Percentiles rank a stretch among this genome's conserved stretches.
phyloP scores from a whole-genome alignment of 345 rosid species.

The Carallia pectinifolia region DNA sequence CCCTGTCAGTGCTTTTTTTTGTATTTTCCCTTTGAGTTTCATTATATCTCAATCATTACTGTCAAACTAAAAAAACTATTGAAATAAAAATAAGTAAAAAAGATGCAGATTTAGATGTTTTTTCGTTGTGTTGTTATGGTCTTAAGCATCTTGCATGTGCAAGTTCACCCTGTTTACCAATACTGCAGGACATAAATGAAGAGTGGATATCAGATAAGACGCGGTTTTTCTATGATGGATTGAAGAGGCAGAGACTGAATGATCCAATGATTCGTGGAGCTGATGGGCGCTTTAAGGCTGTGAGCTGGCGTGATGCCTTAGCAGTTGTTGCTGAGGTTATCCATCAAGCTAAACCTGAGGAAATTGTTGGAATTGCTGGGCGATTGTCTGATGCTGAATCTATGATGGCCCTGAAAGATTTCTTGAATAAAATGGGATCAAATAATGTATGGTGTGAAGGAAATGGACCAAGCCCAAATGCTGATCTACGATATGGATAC shows the following conservation, averaged over 20 bases:
- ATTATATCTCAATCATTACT: no score
- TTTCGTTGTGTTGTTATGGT: neutral
- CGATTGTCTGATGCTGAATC: conserved; percentile 95
- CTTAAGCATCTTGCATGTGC: neutral
- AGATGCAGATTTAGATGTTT: neutral
- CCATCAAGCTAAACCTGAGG: conserved; percentile 74
- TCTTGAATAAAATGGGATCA: conserved; percentile 88
- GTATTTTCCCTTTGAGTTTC: no score
- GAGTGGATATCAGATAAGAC: conserved; percentile 99
- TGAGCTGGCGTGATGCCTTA: conserved; percentile 96
- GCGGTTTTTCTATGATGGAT: conserved; percentile 87
- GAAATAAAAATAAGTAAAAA: no score
- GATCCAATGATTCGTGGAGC: conserved; percentile 94
- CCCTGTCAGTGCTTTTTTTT: no score
- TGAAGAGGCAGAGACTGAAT: conserved; percentile 96
- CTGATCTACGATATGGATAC: conserved; percentile 87
- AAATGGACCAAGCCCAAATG: conserved; percentile 65
- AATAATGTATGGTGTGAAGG: conserved; percentile 94
- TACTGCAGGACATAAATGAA: conserved; percentile 90
- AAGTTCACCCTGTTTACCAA: conserved; percentile 11
- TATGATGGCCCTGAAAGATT: conserved; percentile 96
- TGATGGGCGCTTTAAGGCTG: conserved; percentile 85
- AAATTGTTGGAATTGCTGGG: conserved; percentile 90
- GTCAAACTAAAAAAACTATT: no score
- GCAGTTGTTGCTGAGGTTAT: conserved; percentile 81